phyloP scores from a whole-genome alignment of 202 grass and related monocot species.

The Cymbopogon flexuosus region DNA sequence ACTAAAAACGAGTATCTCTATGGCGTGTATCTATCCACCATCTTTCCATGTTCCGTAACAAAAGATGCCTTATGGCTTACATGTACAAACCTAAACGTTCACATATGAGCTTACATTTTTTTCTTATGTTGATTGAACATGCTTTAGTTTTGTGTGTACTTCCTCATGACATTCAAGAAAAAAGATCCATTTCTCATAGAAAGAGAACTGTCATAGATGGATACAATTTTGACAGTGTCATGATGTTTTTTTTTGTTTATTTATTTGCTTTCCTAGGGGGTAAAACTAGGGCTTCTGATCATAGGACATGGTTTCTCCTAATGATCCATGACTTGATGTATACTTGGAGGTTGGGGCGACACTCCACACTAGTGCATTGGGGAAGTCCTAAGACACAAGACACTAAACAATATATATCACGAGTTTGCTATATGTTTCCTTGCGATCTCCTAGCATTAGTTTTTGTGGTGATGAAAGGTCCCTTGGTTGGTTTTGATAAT shows the following conservation, averaged over 20 bases:
- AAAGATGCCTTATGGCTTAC: conserved; percentile 94
- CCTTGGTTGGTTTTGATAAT: no score
- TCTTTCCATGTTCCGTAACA: conserved; percentile 83
- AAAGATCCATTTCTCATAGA: conserved; percentile 74
- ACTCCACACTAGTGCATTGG: no score
- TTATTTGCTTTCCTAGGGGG: background rate
- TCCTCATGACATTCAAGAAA: conserved; percentile 70
- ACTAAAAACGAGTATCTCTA: conserved; percentile 85
- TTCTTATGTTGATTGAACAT: background rate
- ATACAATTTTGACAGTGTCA: conserved; percentile 91
- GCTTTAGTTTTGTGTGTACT: background rate
- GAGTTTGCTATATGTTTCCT: no score
- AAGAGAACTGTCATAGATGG: conserved; percentile 71
- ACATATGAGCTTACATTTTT: background rate
- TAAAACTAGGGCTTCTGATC: background rate
- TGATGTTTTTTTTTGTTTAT: background rate
- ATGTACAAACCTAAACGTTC: conserved; percentile 44
- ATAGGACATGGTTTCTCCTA: conserved; percentile 91
- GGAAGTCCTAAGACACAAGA: conserved; percentile 51
- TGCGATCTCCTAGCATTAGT: no score
- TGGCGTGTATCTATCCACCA: conserved; percentile 69
- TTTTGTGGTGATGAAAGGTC: no score
- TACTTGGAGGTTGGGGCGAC: no score
- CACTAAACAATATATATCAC: conserved; percentile 83
- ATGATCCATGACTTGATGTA: conserved; percentile 54